Conservation (phyloP, 495 filamentous ascomycete genomes). For the Entonaema liquescens region DNA sequence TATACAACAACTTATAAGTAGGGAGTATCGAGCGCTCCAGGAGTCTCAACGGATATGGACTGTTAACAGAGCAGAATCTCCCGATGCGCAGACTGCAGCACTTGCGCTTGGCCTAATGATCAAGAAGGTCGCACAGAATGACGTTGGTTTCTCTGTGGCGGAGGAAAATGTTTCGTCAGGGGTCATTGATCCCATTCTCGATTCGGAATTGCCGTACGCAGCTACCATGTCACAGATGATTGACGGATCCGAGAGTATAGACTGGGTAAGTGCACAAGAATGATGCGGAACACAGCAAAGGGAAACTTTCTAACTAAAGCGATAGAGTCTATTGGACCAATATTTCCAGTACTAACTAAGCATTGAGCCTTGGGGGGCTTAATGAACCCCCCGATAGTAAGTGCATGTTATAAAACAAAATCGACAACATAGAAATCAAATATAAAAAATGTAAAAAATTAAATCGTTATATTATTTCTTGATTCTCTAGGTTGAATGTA, state of each 20-base stretch:
- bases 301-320: not conserved
- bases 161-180: not conserved
- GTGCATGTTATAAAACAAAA: too few species aligned
- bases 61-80: not conserved
- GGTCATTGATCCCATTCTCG: not conserved
- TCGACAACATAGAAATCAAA: too few species aligned
- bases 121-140: not conserved
- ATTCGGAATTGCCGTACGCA: not conserved
- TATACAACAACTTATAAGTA: not conserved
- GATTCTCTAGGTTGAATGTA: too few species aligned
- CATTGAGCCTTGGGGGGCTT: too few species aligned
- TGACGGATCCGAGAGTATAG: not conserved
- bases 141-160: not conserved
- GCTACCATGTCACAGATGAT: not conserved
- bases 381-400: too few species aligned
- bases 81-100: not conserved
- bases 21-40: not conserved
- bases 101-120: not conserved
- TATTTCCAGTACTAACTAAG: not conserved
- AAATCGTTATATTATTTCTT: too few species aligned
- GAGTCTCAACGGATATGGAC: not conserved
- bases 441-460: too few species aligned
- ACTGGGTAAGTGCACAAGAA: not conserved
- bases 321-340: not conserved
- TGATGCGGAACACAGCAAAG: not conserved